These are phyloP conservation scores for Fusarium stilboides DNA, from an alignment of 2,329 filamentous ascomycete species.

Conservation along the genomic window DNA sequence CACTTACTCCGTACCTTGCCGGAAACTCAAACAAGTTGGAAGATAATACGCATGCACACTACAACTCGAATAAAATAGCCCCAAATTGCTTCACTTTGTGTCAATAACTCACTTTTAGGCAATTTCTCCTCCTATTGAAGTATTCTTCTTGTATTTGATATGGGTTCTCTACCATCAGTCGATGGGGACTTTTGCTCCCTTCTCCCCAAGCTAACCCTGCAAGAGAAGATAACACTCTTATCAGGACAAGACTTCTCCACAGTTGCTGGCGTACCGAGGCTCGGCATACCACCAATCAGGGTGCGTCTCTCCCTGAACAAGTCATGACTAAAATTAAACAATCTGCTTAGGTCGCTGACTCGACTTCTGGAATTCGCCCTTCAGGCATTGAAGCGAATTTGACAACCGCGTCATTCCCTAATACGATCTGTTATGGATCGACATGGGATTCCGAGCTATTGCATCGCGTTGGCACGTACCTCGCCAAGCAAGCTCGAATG, in stretches of 20 bases:
- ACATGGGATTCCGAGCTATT: slow-evolving; percentile 30
- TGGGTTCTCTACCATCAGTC: slow-evolving; percentile 4
- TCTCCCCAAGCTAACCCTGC: slow-evolving; percentile 7
- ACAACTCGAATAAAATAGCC: neutral
- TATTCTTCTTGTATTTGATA: neutral
- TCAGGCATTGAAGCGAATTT: slow-evolving; percentile 22
- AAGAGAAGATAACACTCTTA: slow-evolving; percentile 13
- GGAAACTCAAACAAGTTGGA: neutral
- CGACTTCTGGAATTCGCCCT: slow-evolving; percentile 29
- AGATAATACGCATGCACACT: too few relatives aligned
- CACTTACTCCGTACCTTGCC: neutral
- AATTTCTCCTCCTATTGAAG: too few relatives aligned
- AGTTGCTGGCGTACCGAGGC: slow-evolving; percentile 8
- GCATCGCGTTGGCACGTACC: slow-evolving; percentile 6
- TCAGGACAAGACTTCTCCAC: slow-evolving; percentile 16
- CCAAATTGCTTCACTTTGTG: neutral
- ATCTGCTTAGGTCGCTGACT: slow-evolving; percentile 20
- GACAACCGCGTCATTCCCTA: slow-evolving; percentile 26
- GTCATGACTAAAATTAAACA: neutral
- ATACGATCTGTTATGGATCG: slow-evolving; percentile 22
- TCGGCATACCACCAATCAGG: slow-evolving; percentile 8
- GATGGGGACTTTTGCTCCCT: slow-evolving; percentile 10
- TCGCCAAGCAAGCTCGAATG: slow-evolving; percentile 15
- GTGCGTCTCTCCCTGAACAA: neutral
- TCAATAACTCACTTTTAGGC: neutral